These are phyloP conservation scores for Schwanniomyces etchellsii DNA, from an alignment of 1,139 yeast genomes.

Conservation along the genomic window DNA sequence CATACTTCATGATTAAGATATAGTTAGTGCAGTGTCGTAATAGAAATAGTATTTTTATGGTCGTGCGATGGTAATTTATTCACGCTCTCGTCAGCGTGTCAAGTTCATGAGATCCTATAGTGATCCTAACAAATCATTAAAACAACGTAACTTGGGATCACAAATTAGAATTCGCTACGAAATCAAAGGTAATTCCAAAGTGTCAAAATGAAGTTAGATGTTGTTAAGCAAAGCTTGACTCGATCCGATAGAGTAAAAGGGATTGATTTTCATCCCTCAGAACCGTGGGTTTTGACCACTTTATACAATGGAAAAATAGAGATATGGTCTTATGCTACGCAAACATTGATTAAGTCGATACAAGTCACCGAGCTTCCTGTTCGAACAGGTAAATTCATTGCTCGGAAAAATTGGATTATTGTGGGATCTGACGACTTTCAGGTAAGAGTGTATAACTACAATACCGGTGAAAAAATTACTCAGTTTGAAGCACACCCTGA, in stretches of 20 bases:
- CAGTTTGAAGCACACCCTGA: conserved; percentile 99
- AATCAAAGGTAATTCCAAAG: too few relatives aligned
- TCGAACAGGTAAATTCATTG: conserved; percentile 90
- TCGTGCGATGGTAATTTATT: conserved; percentile 3
- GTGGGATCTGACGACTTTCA: conserved; percentile 96
- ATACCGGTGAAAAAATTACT: conserved; percentile 88
- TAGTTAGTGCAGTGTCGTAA: background rate
- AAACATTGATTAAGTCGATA: conserved; percentile 40
- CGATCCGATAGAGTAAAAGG: conserved; percentile 97
- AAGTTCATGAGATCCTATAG: too few relatives aligned
- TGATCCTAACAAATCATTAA: too few relatives aligned
- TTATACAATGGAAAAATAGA: conserved; percentile 82
- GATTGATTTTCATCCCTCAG: conserved; percentile 94
- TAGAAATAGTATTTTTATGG: background rate
- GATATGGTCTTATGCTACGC: conserved; percentile 90
- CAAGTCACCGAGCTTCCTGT: conserved; percentile 95
- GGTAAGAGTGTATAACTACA: conserved; percentile 86
- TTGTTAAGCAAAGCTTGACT: conserved; percentile 69
- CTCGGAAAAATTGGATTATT: conserved; percentile 95
- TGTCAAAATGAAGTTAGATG: conserved; percentile 44
- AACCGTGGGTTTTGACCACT: conserved; percentile 92
- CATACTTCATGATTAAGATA: background rate
- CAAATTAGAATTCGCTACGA: too few relatives aligned
- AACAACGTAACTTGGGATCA: too few relatives aligned
- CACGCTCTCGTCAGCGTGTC: conserved; percentile 16